A percentile compares a stretch with the other conserved stretches of the same genome.
phyloP scores from a whole-genome alignment of 2,329 filamentous ascomycete genomes.

The Byssoonygena ceratinophila region DNA sequence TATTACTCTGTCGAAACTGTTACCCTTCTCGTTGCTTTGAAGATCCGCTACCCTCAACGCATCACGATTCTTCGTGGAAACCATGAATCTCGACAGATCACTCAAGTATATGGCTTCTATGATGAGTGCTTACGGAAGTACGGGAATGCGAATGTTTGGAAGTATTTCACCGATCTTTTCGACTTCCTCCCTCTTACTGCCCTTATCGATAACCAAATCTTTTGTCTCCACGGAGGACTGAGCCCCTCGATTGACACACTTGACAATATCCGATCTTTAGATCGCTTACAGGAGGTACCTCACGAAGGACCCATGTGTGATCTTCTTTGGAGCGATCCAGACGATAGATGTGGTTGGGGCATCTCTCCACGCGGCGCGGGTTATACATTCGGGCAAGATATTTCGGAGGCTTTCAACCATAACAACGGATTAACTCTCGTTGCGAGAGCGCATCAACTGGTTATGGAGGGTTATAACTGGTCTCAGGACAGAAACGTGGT shows the following conservation, averaged over 20 bases:
- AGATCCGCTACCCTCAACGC: slow-evolving; percentile 56
- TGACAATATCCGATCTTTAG: slow-evolving; percentile 64
- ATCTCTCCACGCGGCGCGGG: slow-evolving; percentile 59
- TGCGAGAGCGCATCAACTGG: slow-evolving; percentile 62
- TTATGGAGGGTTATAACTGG: slow-evolving; percentile 76
- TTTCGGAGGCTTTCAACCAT: slow-evolving; percentile 66
- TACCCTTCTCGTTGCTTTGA: slow-evolving; percentile 60
- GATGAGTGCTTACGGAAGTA: slow-evolving; percentile 69
- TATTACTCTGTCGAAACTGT: slow-evolving; percentile 67
- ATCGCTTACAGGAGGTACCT: slow-evolving; percentile 63
- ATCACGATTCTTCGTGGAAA: slow-evolving; percentile 65
- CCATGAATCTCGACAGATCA: slow-evolving; percentile 67
- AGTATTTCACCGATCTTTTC: slow-evolving; percentile 67
- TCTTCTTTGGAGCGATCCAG: slow-evolving; percentile 65
- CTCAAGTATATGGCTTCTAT: slow-evolving; percentile 68
- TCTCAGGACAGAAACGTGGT: slow-evolving; percentile 92
- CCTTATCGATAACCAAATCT: slow-evolving; percentile 62
- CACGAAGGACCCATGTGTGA: slow-evolving; percentile 70
- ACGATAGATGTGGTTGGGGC: slow-evolving; percentile 60
- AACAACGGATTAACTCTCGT: slow-evolving; percentile 63
- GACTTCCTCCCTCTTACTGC: slow-evolving; percentile 65
- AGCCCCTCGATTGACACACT: slow-evolving; percentile 64
- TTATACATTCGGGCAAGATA: slow-evolving; percentile 57
- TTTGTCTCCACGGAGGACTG: slow-evolving; percentile 62
- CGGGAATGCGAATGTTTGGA: slow-evolving; percentile 67